These are phyloP conservation scores for Scortechinia acanthostroma DNA, from an alignment of 2,329 filamentous ascomycete genomes.

Conservation along the genomic window DNA sequence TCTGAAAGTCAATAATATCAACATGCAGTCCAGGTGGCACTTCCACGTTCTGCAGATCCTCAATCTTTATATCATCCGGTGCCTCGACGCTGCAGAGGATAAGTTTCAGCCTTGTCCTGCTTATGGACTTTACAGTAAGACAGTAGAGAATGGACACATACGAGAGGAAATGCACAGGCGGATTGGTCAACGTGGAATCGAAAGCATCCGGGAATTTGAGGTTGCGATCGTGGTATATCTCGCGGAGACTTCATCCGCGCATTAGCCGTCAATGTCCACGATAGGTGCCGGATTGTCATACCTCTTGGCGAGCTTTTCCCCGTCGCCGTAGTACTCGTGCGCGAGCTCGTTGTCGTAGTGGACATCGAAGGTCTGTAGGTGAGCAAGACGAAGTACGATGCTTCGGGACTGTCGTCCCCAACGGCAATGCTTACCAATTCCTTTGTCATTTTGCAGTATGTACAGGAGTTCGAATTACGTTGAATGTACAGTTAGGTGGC, in stretches of 20 bases:
- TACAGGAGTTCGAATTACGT: no score
- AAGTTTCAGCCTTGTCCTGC: neutral
- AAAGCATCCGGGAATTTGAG: neutral
- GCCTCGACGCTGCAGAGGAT: neutral
- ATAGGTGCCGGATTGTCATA: no score
- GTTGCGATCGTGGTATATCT: neutral
- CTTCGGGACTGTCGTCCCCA: no score
- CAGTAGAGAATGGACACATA: neutral
- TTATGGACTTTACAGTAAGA: neutral
- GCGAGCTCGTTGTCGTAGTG: neutral
- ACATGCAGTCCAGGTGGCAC: neutral
- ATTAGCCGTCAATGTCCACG: no score
- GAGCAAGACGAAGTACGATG: neutral
- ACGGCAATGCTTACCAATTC: neutral
- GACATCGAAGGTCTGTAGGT: slow-evolving; percentile 1
- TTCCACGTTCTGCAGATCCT: neutral
- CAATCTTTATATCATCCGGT: neutral
- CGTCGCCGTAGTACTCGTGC: neutral
- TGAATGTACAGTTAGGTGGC: no score
- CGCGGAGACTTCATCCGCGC: neutral
- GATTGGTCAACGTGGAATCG: neutral
- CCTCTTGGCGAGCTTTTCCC: neutral
- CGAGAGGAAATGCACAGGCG: neutral
- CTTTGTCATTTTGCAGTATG: neutral
- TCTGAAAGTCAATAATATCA: neutral